Conservation (phyloP, 2,329 filamentous ascomycete genomes). For the Aspergillus spinulosporus region DNA sequence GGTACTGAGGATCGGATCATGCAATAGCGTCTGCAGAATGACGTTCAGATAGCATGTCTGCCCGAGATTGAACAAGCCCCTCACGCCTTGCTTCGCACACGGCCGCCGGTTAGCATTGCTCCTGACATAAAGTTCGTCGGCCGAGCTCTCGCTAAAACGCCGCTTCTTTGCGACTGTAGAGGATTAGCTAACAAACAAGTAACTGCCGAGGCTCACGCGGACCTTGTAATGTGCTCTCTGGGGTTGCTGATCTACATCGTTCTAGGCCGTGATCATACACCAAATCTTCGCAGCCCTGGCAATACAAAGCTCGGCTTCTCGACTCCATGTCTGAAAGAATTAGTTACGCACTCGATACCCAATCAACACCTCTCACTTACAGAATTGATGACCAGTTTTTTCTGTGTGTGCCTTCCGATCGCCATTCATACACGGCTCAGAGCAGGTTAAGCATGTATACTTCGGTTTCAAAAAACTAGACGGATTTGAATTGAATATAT, state of each 20-base stretch:
- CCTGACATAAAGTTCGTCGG: slow-evolving; percentile 74
- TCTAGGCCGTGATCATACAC: slow-evolving; percentile 46
- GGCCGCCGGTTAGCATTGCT: slow-evolving; percentile 76
- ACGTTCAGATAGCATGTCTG: slow-evolving; percentile 98
- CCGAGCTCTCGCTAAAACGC: slow-evolving; percentile 44
- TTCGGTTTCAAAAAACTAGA: slow-evolving; percentile 38
- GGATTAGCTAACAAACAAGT: neutral
- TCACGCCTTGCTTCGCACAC: slow-evolving; percentile 81
- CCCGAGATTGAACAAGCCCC: slow-evolving; percentile 96
- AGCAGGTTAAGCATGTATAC: slow-evolving; percentile 43
- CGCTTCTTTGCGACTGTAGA: slow-evolving; percentile 35
- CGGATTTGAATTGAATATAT: slow-evolving; percentile 23
- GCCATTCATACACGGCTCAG: slow-evolving; percentile 32
- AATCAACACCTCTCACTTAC: slow-evolving; percentile 28
- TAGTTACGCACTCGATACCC: slow-evolving; percentile 8
- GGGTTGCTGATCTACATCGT: slow-evolving; percentile 31
- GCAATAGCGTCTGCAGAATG: slow-evolving; percentile 86
- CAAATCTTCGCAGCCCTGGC: slow-evolving; percentile 43
- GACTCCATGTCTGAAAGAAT: slow-evolving; percentile 41
- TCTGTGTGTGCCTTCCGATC: slow-evolving; percentile 39
- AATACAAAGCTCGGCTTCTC: slow-evolving; percentile 41
- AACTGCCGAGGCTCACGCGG: neutral
- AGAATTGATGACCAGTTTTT: slow-evolving; percentile 43
- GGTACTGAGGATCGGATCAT: slow-evolving; percentile 87
- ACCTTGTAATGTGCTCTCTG: slow-evolving; percentile 26